Evolutionary conservation across 768 basidiomycete species (phyloP).

Genomic region (Cubamyces lactineus): DNA sequence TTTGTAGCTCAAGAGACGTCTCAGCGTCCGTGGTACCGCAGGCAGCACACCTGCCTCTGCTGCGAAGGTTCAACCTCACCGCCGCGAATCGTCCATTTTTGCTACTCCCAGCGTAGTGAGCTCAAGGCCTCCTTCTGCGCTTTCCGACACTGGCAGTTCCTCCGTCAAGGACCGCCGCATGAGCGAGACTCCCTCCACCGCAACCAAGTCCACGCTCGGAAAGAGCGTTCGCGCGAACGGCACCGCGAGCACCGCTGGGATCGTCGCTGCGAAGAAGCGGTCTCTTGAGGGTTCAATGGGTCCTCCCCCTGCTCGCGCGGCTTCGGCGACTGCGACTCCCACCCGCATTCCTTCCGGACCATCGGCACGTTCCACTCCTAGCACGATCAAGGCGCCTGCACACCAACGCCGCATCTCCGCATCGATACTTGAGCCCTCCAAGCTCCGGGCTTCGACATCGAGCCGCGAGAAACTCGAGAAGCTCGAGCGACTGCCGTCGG

Average conservation of each 20-base stretch:
- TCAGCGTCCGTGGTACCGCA: conserved; percentile 57
- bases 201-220: conserved; percentile 44
- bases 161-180: conserved; percentile 40
- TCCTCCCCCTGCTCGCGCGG: conserved; percentile 37
- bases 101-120: conserved; percentile 49
- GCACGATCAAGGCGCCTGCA: conserved; percentile 23
- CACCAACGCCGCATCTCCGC: conserved; percentile 26
- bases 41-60: conserved; percentile 57
- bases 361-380: conserved; percentile 22
- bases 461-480: conserved; percentile 33
- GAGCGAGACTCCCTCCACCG: conserved; percentile 40
- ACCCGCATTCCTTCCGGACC: conserved; percentile 29
- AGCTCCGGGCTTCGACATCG: conserved; percentile 37
- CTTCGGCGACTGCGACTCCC: conserved; percentile 24
- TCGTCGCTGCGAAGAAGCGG: conserved; percentile 21
- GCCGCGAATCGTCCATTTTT: conserved; percentile 62
- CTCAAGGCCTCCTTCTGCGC: conserved; percentile 55
- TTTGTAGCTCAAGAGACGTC: conserved; percentile 56
- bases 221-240: conserved; percentile 55
- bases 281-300: conserved; percentile 50
- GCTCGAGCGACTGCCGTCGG: conserved; percentile 32
- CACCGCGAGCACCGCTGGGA: conserved; percentile 22
- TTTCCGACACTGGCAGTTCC: conserved; percentile 52
- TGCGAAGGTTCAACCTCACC: conserved; percentile 36
- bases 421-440: conserved; percentile 38